A percentile compares a stretch with the other conserved stretches of the same genome.
phyloP scores from a whole-genome alignment of 2,329 filamentous ascomycete genomes.

The Rhinocladiella similis region DNA sequence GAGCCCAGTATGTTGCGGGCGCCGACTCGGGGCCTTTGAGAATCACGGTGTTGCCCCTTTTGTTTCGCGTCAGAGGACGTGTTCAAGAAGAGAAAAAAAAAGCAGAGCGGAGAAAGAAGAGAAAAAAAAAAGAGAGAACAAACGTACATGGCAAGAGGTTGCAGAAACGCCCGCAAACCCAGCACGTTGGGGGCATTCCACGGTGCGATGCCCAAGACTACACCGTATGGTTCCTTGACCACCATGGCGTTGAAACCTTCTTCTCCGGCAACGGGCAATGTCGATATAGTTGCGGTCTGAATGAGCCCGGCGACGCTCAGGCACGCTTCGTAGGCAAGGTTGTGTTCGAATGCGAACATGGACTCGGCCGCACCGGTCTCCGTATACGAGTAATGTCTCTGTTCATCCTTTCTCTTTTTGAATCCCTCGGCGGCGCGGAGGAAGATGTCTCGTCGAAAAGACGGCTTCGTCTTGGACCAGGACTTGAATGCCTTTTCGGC shows the following conservation, averaged over 20 bases:
- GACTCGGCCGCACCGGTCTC: slow-evolving; percentile 55
- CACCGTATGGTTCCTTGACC: slow-evolving; percentile 74
- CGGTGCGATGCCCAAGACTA: slow-evolving; percentile 75
- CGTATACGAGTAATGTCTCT: slow-evolving; percentile 59
- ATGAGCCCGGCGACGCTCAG: slow-evolving; percentile 23
- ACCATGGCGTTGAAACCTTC: slow-evolving; percentile 63
- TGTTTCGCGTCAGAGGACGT: not conserved
- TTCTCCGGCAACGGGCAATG: slow-evolving; percentile 48
- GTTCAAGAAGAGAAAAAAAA: too few species aligned
- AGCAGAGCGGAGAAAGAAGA: not conserved
- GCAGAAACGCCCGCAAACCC: slow-evolving; percentile 52
- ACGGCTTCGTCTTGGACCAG: slow-evolving; percentile 66
- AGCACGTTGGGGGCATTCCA: slow-evolving; percentile 65
- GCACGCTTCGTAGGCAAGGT: slow-evolving; percentile 20
- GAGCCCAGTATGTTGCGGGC: slow-evolving; percentile 63
- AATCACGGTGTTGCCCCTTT: slow-evolving; percentile 69
- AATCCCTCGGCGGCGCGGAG: slow-evolving; percentile 66
- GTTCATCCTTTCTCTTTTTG: slow-evolving; percentile 59
- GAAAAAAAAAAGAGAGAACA: too few species aligned
- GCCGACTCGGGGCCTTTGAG: slow-evolving; percentile 70
- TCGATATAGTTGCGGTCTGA: slow-evolving; percentile 38
- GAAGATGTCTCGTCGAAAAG: slow-evolving; percentile 67
- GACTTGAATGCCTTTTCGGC: slow-evolving; percentile 67
- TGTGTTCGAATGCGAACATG: slow-evolving; percentile 35
- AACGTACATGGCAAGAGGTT: slow-evolving; percentile 57